Conservation (phyloP, 2,329 filamentous ascomycete species). For the Tympanopsis confertula region DNA sequence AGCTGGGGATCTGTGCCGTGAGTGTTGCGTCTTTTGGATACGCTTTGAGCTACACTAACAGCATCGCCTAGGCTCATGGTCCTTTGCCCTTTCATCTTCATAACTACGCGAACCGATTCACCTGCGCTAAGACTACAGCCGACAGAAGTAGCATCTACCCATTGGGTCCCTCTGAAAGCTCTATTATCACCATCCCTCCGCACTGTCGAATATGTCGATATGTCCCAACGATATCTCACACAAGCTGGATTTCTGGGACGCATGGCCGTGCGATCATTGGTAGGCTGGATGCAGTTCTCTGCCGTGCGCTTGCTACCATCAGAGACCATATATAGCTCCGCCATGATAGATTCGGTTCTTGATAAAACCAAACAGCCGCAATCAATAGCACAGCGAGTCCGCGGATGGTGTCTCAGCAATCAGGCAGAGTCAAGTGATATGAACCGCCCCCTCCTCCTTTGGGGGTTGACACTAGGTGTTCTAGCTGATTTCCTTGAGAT, state of each 20-base stretch:
- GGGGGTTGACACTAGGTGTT: conserved; percentile 58
- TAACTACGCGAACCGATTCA: conserved; percentile 41
- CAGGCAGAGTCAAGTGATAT: conserved; percentile 9
- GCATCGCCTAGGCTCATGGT: conserved; percentile 46
- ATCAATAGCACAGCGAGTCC: conserved; percentile 13
- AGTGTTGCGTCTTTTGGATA: conserved; percentile 12
- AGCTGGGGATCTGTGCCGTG: conserved; percentile 55
- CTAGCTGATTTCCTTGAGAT: conserved; percentile 58
- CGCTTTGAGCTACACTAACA: conserved; percentile 7
- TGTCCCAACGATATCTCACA: conserved; percentile 47
- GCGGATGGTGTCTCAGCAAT: not conserved
- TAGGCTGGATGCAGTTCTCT: conserved; percentile 58
- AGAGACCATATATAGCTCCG: conserved; percentile 44
- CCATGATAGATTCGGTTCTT: conserved; percentile 6
- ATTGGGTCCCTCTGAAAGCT: conserved; percentile 56
- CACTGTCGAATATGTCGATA: conserved; percentile 51
- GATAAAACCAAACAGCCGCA: conserved; percentile 32
- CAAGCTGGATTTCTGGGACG: conserved; percentile 40
- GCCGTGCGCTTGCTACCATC: conserved; percentile 51
- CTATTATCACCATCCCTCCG: conserved; percentile 48
- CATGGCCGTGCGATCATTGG: conserved; percentile 38
- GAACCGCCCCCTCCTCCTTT: conserved; percentile 43
- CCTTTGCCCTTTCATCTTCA: conserved; percentile 56
- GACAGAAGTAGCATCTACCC: conserved; percentile 54
- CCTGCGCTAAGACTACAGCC: conserved; percentile 52